Conservation (phyloP, 257 asterid species). For the Solanum virginianum region DNA sequence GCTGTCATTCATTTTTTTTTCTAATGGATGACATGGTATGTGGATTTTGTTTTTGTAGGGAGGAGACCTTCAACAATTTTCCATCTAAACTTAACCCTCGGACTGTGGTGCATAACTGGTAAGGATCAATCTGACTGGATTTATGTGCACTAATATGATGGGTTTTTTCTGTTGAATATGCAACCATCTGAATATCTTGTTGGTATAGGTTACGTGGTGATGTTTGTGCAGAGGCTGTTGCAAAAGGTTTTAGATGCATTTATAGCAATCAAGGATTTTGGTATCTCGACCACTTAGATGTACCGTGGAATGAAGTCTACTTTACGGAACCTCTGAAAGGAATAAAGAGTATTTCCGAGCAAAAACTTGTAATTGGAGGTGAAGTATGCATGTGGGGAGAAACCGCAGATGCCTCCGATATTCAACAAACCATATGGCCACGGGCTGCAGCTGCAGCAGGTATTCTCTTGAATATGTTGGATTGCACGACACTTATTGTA, state of each 20-base stretch:
- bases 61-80: slow-evolving; percentile 76
- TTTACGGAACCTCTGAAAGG: slow-evolving; percentile 72
- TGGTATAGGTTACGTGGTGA: slow-evolving; percentile 58
- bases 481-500: not conserved
- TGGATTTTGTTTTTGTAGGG: slow-evolving; percentile 39
- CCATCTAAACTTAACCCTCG: slow-evolving; percentile 52
- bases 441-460: slow-evolving; percentile 99
- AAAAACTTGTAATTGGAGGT: slow-evolving; percentile 82
- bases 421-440: slow-evolving; percentile 93
- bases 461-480: slow-evolving; percentile 4
- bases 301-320: slow-evolving; percentile 70
- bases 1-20: not conserved
- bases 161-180: not conserved
- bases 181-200: slow-evolving; percentile 4
- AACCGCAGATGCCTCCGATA: slow-evolving; percentile 73
- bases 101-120: slow-evolving; percentile 91
- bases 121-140: slow-evolving; percentile 14
- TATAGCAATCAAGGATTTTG: slow-evolving; percentile 82
- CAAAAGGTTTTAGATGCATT: slow-evolving; percentile 74
- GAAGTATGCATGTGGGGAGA: slow-evolving; percentile 98
- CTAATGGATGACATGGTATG: slow-evolving; percentile 4
- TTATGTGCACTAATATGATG: not conserved
- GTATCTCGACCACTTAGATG: slow-evolving; percentile 90
- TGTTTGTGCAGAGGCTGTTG: slow-evolving; percentile 82
- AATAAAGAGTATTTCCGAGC: slow-evolving; percentile 43